Percentiles rank a stretch among this genome's conserved stretches.
phyloP scores from a whole-genome alignment of 306 rosid genomes.

The Oxytropis ochrocephala region DNA sequence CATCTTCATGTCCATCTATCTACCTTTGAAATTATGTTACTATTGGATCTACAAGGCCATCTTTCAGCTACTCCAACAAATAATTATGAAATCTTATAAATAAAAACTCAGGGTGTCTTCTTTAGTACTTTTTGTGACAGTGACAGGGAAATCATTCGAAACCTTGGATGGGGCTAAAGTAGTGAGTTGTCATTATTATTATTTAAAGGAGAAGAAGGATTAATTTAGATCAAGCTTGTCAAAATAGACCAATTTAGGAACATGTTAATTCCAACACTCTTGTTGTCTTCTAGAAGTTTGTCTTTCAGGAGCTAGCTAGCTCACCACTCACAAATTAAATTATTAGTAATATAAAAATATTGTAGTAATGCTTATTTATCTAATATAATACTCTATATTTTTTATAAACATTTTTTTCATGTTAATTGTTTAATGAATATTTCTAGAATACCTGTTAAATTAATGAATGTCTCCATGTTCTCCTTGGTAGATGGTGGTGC shows the following conservation, averaged over 20 bases:
- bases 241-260: not conserved
- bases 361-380: too few species aligned
- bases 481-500: not conserved
- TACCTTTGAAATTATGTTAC: not conserved
- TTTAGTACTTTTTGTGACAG: slow-evolving; percentile 7
- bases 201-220: not conserved
- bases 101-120: not conserved
- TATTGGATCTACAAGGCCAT: not conserved
- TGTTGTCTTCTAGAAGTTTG: not conserved
- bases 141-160: slow-evolving; percentile 15
- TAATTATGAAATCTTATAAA: not conserved
- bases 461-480: not conserved
- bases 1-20: slow-evolving; percentile 23
- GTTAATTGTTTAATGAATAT: not conserved
- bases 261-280: slow-evolving; percentile 3
- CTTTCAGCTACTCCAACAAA: not conserved
- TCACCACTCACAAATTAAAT: too few species aligned
- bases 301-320: too few species aligned
- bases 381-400: too few species aligned
- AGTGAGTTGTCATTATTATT: not conserved
- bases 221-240: slow-evolving; percentile 10
- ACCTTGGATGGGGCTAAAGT: slow-evolving; percentile 3
- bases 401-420: too few species aligned
- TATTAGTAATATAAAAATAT: too few species aligned
- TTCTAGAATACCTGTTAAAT: not conserved